Evolutionary conservation across 1,139 yeast genomes (phyloP).

Genomic region (Williopsis jadinii): DNA sequence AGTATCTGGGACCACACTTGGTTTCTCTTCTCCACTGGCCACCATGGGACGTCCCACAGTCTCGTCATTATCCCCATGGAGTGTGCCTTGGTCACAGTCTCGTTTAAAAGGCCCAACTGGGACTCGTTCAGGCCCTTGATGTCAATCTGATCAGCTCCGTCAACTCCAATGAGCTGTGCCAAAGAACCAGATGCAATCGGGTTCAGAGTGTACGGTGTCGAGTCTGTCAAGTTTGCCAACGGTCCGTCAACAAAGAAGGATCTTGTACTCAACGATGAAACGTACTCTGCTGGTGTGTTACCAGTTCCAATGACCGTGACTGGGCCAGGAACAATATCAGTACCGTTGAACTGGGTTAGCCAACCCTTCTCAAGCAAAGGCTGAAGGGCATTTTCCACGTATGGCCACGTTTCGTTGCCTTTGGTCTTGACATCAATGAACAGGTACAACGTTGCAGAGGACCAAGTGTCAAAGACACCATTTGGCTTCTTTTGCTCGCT

Average conservation of each 20-base stretch:
- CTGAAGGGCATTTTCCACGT: conserved; percentile 30
- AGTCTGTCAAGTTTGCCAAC: conserved; percentile 9
- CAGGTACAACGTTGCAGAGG: conserved; percentile 37
- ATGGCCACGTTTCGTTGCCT: conserved; percentile 29
- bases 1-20: conserved; percentile 34
- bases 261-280: conserved; percentile 15
- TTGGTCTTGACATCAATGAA: conserved; percentile 45
- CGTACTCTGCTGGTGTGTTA: conserved; percentile 29
- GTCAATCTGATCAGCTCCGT: conserved; percentile 5
- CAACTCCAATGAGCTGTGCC: conserved; percentile 8
- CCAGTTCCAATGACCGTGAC: conserved; percentile 44
- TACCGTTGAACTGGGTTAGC: conserved; percentile 28
- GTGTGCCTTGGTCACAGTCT: conserved; percentile 32
- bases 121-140: conserved; percentile 17
- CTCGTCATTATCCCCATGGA: conserved; percentile 33
- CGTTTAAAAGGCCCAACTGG: conserved; percentile 26
- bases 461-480: conserved; percentile 35
- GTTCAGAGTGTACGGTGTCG: conserved; percentile 14
- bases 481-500: conserved; percentile 32
- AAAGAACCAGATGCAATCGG: conserved; percentile 22
- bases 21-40: conserved; percentile 37
- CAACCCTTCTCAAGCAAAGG: conserved; percentile 34
- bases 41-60: conserved; percentile 46
- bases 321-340: conserved; percentile 31
- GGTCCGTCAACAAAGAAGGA: conserved; percentile 22